These are phyloP conservation scores for Sporothrix euskadiensis DNA, from an alignment of 2,329 filamentous ascomycete species.

Conservation along the genomic window DNA sequence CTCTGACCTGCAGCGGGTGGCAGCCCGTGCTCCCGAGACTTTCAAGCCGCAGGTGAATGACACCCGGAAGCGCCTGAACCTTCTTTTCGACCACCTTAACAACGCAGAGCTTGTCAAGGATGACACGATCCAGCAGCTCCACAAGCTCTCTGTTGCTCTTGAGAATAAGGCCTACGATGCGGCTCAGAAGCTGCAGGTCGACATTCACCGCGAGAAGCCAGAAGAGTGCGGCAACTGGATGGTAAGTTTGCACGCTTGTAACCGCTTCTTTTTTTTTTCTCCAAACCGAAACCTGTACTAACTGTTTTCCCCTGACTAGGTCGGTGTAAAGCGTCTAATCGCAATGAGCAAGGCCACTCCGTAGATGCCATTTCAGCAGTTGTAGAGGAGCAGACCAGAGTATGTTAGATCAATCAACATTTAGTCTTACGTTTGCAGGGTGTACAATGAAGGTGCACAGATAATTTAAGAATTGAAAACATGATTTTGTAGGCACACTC, in stretches of 20 bases:
- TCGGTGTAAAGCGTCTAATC: constrained; percentile 43
- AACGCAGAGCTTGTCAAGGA: constrained; percentile 87
- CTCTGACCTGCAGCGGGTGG: constrained; percentile 85
- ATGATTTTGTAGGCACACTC: neutral
- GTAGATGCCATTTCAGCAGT: neutral
- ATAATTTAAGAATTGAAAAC: neutral
- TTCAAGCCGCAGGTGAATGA: constrained; percentile 90
- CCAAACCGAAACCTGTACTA: neutral
- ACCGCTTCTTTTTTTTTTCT: neutral
- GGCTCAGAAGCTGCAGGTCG: constrained; percentile 68
- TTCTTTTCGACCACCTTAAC: constrained; percentile 97
- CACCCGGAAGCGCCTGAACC: constrained; percentile 85
- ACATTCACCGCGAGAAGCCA: constrained; percentile 73
- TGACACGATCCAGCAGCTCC: constrained; percentile 70
- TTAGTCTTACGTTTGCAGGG: neutral
- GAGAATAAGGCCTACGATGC: constrained; percentile 68
- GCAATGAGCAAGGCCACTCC: constrained; percentile 73
- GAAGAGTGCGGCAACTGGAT: constrained; percentile 86
- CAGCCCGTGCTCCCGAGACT: constrained; percentile 77
- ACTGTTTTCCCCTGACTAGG: neutral
- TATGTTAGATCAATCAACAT: neutral
- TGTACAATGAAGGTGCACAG: neutral
- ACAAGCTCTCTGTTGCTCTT: constrained; percentile 64
- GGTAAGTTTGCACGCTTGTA: constrained; percentile 55
- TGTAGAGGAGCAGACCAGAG: neutral